These are phyloP conservation scores for Leishmania martiniquensis DNA, from an alignment of 208 protist genomes.

Conservation along the genomic window DNA sequence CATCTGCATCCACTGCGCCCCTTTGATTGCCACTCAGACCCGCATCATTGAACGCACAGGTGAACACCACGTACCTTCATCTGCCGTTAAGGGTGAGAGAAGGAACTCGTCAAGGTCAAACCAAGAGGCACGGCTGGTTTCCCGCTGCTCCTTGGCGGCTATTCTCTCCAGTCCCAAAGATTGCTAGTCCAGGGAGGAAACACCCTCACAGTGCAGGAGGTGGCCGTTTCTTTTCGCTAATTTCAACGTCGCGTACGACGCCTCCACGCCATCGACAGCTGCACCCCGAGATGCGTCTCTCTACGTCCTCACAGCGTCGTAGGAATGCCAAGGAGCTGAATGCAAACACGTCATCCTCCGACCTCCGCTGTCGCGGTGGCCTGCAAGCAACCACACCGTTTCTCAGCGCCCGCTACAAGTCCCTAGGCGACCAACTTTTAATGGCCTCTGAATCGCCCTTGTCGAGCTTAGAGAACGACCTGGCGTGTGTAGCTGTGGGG, in stretches of 20 bases:
- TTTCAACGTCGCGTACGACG: neutral
- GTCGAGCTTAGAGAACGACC: neutral
- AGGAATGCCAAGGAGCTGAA: slow-evolving; percentile 2
- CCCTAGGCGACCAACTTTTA: neutral
- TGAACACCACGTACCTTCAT: neutral
- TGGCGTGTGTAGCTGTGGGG: neutral
- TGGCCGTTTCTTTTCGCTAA: neutral
- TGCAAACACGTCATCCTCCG: neutral
- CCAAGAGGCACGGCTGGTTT: neutral
- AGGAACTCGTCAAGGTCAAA: neutral
- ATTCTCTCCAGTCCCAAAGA: neutral
- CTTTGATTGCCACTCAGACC: neutral
- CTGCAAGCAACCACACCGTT: neutral
- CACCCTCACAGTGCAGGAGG: neutral
- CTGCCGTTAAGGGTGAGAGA: neutral
- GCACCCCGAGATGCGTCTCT: slow-evolving; percentile 10
- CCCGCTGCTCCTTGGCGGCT: neutral
- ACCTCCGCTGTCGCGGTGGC: slow-evolving; percentile 8
- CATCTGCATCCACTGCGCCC: too few species aligned
- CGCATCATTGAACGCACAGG: neutral
- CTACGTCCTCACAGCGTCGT: neutral
- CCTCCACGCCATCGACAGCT: neutral
- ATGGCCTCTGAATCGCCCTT: neutral
- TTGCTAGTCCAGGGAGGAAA: neutral
- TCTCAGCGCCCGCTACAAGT: neutral